phyloP scores from a whole-genome alignment of 176 grass and related monocot genomes.

The Lolium perenne region DNA sequence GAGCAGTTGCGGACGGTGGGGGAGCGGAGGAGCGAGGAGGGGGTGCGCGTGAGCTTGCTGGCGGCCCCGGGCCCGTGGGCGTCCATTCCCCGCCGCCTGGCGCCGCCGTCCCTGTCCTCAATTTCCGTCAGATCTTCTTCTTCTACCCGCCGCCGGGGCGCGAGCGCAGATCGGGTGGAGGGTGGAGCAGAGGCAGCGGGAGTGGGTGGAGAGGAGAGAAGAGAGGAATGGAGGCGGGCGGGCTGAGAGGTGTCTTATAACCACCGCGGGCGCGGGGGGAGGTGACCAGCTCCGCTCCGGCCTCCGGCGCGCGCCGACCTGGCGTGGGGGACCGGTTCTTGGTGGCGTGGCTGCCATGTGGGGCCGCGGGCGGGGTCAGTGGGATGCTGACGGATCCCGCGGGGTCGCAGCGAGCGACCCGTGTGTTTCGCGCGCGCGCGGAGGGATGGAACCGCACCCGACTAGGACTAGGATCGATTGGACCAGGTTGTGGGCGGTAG shows the following conservation, averaged over 20 bases:
- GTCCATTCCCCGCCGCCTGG: conserved; percentile 45
- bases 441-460: neutral
- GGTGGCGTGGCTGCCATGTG: neutral
- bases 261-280: conserved; percentile 26
- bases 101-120: conserved; percentile 31
- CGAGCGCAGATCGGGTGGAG: conserved; percentile 6
- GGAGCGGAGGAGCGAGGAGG: conserved; percentile 84
- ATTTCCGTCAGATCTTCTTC: conserved; percentile 37
- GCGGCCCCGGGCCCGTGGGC: conserved; percentile 33
- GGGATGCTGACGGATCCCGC: conserved; percentile 35
- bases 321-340: too few species aligned
- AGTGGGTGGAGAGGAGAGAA: conserved; percentile 44
- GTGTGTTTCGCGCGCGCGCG: conserved; percentile 23
- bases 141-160: neutral
- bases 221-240: conserved; percentile 11
- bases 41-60: conserved; percentile 75
- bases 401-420: neutral
- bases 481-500: too few species aligned
- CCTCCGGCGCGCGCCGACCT: neutral
- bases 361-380: neutral
- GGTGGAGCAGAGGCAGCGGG: neutral
- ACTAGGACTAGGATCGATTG: neutral
- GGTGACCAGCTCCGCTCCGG: conserved; percentile 55
- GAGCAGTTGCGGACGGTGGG: conserved; percentile 74
- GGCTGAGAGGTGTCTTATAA: conserved; percentile 47